phyloP scores from a whole-genome alignment of 2,329 filamentous ascomycete genomes.

The Aspergillus oerlinghausenensis region DNA sequence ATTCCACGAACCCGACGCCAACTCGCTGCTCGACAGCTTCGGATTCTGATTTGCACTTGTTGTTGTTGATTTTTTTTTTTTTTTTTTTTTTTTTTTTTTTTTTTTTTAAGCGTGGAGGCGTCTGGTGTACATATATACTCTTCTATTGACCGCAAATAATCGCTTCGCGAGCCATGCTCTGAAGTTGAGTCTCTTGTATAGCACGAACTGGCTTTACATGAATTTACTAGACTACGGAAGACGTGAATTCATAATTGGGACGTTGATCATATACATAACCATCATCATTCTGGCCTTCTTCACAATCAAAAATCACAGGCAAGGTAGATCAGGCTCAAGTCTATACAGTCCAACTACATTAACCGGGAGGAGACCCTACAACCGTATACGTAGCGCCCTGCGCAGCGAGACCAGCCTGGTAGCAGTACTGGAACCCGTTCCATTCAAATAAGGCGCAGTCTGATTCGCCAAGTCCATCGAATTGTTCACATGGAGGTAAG shows the following conservation, averaged over 20 bases:
- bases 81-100: neutral
- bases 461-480: neutral
- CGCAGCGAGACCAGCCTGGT: neutral
- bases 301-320: neutral
- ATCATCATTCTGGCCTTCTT: neutral
- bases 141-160: neutral
- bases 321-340: neutral
- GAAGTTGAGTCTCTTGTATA: neutral
- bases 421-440: neutral
- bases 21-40: constrained; percentile 85
- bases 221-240: neutral
- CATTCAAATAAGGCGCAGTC: neutral
- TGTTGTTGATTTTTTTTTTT: neutral
- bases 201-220: neutral
- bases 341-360: neutral
- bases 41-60: constrained; percentile 59
- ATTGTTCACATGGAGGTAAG: neutral
- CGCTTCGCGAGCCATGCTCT: neutral
- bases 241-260: neutral
- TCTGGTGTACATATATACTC: constrained; percentile 2
- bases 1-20: constrained; percentile 90
- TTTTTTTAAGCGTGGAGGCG: neutral
- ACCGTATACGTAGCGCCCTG: neutral
- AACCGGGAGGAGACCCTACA: neutral
- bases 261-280: constrained; percentile 1